Evolutionary conservation across 495 filamentous ascomycete species (phyloP), one percentile per base, ranked within the genome.

Genomic region (Lasiosphaeria ovina): DNA sequence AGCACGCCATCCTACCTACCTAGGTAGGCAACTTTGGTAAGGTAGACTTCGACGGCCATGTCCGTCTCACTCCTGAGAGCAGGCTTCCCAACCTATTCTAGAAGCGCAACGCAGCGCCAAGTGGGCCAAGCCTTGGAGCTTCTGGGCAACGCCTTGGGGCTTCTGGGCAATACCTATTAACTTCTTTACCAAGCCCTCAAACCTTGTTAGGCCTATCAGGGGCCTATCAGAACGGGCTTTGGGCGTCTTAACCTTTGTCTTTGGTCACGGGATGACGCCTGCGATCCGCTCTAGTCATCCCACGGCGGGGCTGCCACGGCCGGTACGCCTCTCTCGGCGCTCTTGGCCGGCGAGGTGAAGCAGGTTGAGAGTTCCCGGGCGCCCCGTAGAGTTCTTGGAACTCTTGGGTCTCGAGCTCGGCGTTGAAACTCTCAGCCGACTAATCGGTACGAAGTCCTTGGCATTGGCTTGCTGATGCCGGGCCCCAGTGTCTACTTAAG

Each of bases 321-420:
- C 5, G 1, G 36, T 57, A 42, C 50, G 52, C 56, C 63, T 49
- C 56, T 52, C 51, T 24, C 54, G 45, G 59, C 35, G 47, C 32
- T 9, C 66, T 60, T 59, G 54, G 54, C n/a, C 34, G 14, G 44
- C 62, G 60, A 54, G 69, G 61, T 24, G 24, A 24, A 24, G 24
- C 24, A 24, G 24, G 24, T 24, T 24, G 24, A 24, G 24, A 24
- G 24, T 24, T 24, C 24, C 24, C 24, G 24, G 24, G 24, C 24
- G 24, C 24, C 24, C 24, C 2, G 70, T 68, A 59, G 40, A 63
- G 55, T 56, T 72, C 65, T 70, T 72, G 66, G 69, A 58, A 52
- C 45, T 61, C 69, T 72, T 72, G 67, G 69, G 66, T 59, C 38
- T 36, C 35, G 45, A 58, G 40, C 55, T 48, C 35, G 36, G 10